Evolutionary conservation across 345 rosid genomes (phyloP).

Genomic region (Physaria fendleri): DNA sequence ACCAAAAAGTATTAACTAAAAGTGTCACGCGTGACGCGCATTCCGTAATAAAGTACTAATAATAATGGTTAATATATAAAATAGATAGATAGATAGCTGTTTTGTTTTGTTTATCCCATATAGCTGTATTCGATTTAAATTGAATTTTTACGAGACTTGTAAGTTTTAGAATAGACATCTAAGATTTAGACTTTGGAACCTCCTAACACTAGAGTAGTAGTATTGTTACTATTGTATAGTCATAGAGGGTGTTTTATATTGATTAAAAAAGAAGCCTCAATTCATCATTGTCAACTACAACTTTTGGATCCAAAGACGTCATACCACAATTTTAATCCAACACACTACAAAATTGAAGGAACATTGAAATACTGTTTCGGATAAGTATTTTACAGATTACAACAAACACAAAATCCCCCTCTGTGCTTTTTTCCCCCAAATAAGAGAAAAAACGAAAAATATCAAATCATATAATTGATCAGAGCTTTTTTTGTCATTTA

Average conservation of each 20-base stretch:
- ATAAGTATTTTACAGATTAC: constrained; percentile 18
- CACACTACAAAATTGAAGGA: neutral
- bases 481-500: constrained; percentile 7
- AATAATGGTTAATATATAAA: neutral
- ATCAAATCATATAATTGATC: constrained; percentile 28
- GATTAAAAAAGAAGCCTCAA: neutral
- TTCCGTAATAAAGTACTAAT: neutral
- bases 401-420: constrained; percentile 13
- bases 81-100: neutral
- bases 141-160: neutral
- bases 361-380: constrained; percentile 18
- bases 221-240: constrained; percentile 6
- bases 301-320: too few species aligned
- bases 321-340: neutral
- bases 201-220: neutral
- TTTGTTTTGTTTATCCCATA: neutral
- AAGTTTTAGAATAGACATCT: constrained; percentile 12
- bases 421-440: neutral
- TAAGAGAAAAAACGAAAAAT: constrained; percentile 22
- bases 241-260: neutral
- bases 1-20: neutral
- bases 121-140: constrained; percentile 12
- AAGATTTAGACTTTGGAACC: neutral
- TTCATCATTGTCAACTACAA: constrained; percentile 1
- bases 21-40: constrained; percentile 2